A percentile compares a stretch with the other conserved stretches of the same genome.
Evolutionary conservation across 345 rosid genomes (phyloP).

Genomic region (Bruguiera parviflora): DNA sequence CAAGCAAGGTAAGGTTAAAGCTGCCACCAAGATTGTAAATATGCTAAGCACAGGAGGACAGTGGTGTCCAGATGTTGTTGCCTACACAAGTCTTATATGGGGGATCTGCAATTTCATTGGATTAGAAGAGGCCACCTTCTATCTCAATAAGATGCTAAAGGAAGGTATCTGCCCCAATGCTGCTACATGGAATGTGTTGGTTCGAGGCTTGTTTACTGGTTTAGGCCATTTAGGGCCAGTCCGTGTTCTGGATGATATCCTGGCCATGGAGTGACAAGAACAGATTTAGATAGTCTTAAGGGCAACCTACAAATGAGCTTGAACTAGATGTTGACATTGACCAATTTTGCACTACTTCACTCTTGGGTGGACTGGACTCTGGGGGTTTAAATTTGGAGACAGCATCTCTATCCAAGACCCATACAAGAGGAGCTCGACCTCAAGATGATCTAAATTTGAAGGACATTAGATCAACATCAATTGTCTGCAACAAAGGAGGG

Average conservation of each 20-base stretch:
- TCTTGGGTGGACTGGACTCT: not conserved
- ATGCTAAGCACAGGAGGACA: slow-evolving; percentile 32
- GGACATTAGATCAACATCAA: not conserved
- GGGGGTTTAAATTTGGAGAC: not conserved
- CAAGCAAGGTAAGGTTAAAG: slow-evolving; percentile 46
- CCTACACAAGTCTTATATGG: slow-evolving; percentile 64
- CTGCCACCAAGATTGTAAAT: slow-evolving; percentile 44
- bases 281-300: not conserved
- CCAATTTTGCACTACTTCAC: not conserved
- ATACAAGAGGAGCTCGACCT: not conserved
- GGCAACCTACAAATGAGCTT: not conserved
- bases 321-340: not conserved
- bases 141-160: slow-evolving; percentile 50
- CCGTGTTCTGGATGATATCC: slow-evolving; percentile 41
- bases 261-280: slow-evolving; percentile 29
- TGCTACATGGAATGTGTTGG: slow-evolving; percentile 69
- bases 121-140: slow-evolving; percentile 40
- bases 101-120: slow-evolving; percentile 54
- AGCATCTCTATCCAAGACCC: not conserved
- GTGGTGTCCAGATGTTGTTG: slow-evolving; percentile 59
- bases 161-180: slow-evolving; percentile 50
- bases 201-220: slow-evolving; percentile 43
- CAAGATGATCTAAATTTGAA: not conserved
- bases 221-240: slow-evolving; percentile 43
- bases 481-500: not conserved